Evolutionary conservation across 2,329 filamentous ascomycete species (phyloP).

Genomic region (Colletotrichum acutatum): DNA sequence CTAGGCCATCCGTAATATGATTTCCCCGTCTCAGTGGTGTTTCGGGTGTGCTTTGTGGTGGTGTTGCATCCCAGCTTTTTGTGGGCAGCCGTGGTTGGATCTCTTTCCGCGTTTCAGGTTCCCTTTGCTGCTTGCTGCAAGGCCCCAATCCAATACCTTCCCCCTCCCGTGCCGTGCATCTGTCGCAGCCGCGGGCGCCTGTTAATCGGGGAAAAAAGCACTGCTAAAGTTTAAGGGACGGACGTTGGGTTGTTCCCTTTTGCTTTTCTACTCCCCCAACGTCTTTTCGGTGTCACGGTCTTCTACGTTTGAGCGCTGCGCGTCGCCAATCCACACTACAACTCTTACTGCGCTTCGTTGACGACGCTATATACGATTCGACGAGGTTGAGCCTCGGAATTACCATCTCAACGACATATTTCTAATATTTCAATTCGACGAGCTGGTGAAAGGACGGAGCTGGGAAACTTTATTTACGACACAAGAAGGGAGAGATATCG

Average conservation of each 20-base stretch:
- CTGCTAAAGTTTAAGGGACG: background rate
- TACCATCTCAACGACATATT: background rate
- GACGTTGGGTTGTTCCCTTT: conserved; percentile 10
- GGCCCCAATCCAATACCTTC: background rate
- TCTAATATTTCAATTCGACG: background rate
- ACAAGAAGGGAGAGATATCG: background rate
- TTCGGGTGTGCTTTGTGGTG: conserved; percentile 24
- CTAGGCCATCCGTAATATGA: conserved; percentile 7
- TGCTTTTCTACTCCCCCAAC: background rate
- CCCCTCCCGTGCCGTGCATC: background rate
- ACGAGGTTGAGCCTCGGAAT: conserved; percentile 22
- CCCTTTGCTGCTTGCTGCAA: background rate
- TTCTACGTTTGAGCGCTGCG: background rate
- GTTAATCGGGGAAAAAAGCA: background rate
- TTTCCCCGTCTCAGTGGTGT: conserved; percentile 30
- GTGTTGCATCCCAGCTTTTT: conserved; percentile 26
- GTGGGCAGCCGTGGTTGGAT: conserved; percentile 14
- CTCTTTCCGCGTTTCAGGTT: conserved; percentile 23
- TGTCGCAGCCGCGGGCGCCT: background rate
- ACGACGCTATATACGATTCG: conserved; percentile 11
- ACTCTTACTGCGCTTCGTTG: background rate
- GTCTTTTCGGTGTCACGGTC: background rate
- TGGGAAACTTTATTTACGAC: background rate
- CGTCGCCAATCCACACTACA: background rate
- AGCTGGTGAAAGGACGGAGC: conserved; percentile 1